Percentiles rank a stretch among this genome's conserved stretches.
phyloP scores from a whole-genome alignment of 176 grass and related monocot species.

The Ampelocalamus luodianensis region DNA sequence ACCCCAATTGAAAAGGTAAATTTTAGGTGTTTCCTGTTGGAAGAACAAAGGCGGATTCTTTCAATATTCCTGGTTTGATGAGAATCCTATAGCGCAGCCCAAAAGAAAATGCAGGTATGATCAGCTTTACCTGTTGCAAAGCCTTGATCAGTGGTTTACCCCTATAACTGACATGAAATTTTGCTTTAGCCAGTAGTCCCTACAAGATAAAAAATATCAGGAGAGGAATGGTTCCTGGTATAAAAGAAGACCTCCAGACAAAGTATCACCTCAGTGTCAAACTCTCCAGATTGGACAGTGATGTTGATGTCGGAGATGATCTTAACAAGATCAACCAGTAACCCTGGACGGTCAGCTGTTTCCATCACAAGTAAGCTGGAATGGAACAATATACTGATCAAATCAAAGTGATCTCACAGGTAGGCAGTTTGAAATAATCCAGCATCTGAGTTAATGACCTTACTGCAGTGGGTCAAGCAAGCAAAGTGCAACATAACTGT shows the following conservation, averaged over 20 bases:
- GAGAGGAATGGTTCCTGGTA: constrained; percentile 22
- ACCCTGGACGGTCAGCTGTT: constrained; percentile 84
- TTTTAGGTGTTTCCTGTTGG: background rate
- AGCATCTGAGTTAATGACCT: constrained; percentile 8
- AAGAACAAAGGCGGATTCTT: background rate
- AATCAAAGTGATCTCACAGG: constrained; percentile 20
- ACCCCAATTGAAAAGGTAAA: background rate
- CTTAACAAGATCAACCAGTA: constrained; percentile 93
- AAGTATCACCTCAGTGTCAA: constrained; percentile 81
- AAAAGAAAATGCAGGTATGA: constrained; percentile 18
- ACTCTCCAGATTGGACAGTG: constrained; percentile 88
- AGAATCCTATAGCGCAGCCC: background rate
- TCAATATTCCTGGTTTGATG: background rate
- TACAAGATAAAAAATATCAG: constrained; percentile 48
- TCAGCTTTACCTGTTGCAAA: constrained; percentile 72
- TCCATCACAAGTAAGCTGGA: constrained; percentile 93
- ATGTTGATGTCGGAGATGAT: constrained; percentile 88
- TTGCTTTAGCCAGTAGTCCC: constrained; percentile 94
- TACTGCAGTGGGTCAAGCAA: background rate
- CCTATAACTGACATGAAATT: constrained; percentile 94
- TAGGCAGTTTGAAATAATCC: background rate
- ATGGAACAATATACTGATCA: constrained; percentile 35
- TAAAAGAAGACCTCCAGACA: background rate
- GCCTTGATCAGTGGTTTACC: constrained; percentile 64
- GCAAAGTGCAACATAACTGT: background rate